These are phyloP conservation scores for Psilocybe azurescens DNA, from an alignment of 768 basidiomycete genomes.

Conservation along the genomic window DNA sequence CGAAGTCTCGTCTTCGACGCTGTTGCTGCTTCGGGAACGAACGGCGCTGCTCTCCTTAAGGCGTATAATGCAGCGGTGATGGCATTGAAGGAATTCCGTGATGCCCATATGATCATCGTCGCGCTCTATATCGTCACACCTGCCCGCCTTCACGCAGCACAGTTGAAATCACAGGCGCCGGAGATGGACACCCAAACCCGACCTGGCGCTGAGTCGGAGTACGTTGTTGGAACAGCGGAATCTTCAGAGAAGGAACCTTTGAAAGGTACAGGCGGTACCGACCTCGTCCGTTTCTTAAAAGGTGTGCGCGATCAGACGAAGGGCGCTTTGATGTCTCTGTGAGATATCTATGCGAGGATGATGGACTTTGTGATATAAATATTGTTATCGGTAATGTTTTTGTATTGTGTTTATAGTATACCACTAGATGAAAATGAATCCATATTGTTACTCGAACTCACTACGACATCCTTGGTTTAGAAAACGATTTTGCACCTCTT, in stretches of 20 bases:
- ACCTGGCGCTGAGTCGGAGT: conserved; percentile 7
- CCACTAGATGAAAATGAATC: background rate
- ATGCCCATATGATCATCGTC: conserved; percentile 79
- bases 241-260: conserved; percentile 10
- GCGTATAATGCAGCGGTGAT: conserved; percentile 71
- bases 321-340: conserved; percentile 31
- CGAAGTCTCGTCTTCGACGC: conserved; percentile 52
- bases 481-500: too few relatives aligned
- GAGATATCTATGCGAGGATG: background rate
- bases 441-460: too few relatives aligned
- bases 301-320: conserved; percentile 71
- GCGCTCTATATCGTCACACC: conserved; percentile 79
- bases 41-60: conserved; percentile 38
- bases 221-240: background rate
- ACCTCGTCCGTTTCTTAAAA: conserved; percentile 78
- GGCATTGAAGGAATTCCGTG: conserved; percentile 74
- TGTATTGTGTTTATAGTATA: background rate
- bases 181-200: background rate
- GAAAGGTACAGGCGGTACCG: conserved; percentile 74
- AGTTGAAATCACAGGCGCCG: background rate
- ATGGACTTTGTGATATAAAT: too few relatives aligned
- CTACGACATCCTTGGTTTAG: too few relatives aligned
- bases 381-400: background rate
- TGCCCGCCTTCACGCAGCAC: conserved; percentile 33
- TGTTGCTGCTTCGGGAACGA: conserved; percentile 12